Evolutionary conservation across 179 eudicot species (phyloP).

Genomic region (Beta lomatogona): DNA sequence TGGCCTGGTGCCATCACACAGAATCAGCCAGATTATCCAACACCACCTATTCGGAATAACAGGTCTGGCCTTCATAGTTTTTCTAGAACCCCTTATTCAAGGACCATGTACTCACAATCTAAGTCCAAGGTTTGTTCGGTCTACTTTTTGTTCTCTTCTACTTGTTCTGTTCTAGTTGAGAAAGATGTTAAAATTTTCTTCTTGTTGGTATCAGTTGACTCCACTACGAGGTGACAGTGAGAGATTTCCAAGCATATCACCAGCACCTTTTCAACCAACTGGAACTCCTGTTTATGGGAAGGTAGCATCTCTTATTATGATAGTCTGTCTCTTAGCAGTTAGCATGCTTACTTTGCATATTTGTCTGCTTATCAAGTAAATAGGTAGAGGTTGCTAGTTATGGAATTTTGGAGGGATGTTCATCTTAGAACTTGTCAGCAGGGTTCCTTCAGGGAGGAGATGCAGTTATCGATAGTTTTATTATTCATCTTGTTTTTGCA

Average conservation of each 20-base stretch:
- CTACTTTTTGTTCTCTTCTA: background rate
- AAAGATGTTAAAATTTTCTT: slow-evolving; percentile 12
- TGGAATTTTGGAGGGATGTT: slow-evolving; percentile 1
- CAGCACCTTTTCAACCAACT: slow-evolving; percentile 49
- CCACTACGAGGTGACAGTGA: slow-evolving; percentile 51
- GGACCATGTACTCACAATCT: slow-evolving; percentile 60
- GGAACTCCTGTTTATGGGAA: slow-evolving; percentile 53
- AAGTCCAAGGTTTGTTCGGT: slow-evolving; percentile 52
- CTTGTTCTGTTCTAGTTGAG: background rate
- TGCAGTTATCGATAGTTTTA: background rate
- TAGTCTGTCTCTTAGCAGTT: background rate
- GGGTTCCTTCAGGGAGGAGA: background rate
- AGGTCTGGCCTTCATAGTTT: slow-evolving; percentile 54
- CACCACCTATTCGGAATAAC: slow-evolving; percentile 61
- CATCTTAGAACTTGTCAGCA: background rate
- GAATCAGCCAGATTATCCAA: slow-evolving; percentile 55
- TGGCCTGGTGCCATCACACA: slow-evolving; percentile 86
- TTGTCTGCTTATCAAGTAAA: too few species aligned
- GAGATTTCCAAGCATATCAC: slow-evolving; percentile 34
- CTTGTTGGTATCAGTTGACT: slow-evolving; percentile 41
- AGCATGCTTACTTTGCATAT: background rate
- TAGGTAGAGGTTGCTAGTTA: background rate
- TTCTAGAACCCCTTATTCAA: slow-evolving; percentile 79
- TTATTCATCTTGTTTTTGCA: background rate
- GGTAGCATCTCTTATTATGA: slow-evolving; percentile 40